A percentile compares a stretch with the other conserved stretches of the same genome.
These are phyloP conservation scores for Styphnolobium japonicum DNA, from an alignment of 306 rosid species.

Conservation along the genomic window DNA sequence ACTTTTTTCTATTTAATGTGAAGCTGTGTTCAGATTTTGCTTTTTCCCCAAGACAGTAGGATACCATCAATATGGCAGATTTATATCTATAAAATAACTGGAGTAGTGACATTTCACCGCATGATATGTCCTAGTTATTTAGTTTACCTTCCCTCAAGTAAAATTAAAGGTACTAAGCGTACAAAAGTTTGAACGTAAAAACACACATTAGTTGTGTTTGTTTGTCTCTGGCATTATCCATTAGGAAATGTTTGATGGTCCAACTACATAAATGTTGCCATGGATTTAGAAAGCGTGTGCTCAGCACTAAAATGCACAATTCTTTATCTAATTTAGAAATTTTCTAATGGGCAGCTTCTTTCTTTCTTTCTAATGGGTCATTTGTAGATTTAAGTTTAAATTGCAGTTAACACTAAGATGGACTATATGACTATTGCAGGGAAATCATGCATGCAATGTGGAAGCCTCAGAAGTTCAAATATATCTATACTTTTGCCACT, in stretches of 20 bases:
- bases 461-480: conserved; percentile 86
- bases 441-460: conserved; percentile 98
- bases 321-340: neutral
- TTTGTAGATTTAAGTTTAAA: neutral
- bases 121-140: neutral
- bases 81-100: neutral
- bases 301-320: neutral
- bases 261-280: neutral
- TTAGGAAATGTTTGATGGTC: neutral
- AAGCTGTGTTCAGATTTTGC: neutral
- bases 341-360: neutral
- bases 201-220: neutral
- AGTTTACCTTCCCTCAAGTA: neutral
- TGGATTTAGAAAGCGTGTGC: neutral
- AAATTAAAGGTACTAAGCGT: neutral
- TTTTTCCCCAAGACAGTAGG: neutral
- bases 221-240: conserved; percentile 7
- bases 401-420: neutral
- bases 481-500: conserved; percentile 67
- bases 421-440: conserved; percentile 28
- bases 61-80: neutral
- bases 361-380: neutral
- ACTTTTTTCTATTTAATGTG: neutral
- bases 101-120: conserved; percentile 9
- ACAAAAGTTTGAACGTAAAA: neutral